A percentile compares a stretch with the other conserved stretches of the same genome.
Conservation (phyloP, 805 yeast species). For the Clavispora phyllophila region DNA sequence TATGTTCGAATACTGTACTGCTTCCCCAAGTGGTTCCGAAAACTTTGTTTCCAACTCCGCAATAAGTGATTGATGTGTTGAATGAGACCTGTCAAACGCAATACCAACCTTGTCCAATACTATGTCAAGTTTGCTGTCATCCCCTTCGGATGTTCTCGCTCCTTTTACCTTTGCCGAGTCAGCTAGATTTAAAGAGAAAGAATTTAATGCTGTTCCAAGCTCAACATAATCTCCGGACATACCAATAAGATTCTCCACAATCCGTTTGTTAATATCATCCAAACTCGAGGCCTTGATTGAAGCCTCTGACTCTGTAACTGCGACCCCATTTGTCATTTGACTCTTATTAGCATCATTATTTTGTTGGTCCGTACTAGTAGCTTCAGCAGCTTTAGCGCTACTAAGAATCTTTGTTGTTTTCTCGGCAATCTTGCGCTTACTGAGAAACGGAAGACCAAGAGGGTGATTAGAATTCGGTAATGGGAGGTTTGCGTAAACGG, state of each 20-base stretch:
- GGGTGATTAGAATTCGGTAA: constrained; percentile 24
- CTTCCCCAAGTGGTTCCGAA: constrained; percentile 65
- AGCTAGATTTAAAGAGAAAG: constrained; percentile 46
- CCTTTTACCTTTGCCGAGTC: constrained; percentile 21
- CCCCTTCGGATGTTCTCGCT: constrained; percentile 18
- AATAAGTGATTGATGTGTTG: constrained; percentile 49
- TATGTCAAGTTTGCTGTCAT: constrained; percentile 26
- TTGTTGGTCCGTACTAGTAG: neutral
- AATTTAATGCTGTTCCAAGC: constrained; percentile 56
- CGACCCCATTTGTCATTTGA: neutral
- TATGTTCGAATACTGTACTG: constrained; percentile 59
- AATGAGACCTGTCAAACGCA: constrained; percentile 66
- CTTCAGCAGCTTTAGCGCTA: neutral
- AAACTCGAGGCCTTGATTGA: constrained; percentile 32
- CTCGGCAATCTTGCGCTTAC: constrained; percentile 4
- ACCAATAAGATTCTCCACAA: constrained; percentile 52
- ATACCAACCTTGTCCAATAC: constrained; percentile 77
- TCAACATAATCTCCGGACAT: constrained; percentile 65
- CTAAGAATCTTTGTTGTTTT: constrained; percentile 4
- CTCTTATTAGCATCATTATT: neutral
- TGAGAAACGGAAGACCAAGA: constrained; percentile 26
- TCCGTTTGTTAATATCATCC: constrained; percentile 53
- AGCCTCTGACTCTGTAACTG: neutral
- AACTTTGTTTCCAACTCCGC: constrained; percentile 52
- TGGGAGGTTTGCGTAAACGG: constrained; percentile 31